Base-by-base conservation (phyloP, 176 grass and related monocot genomes). In the Leersia perrieri region DNA sequence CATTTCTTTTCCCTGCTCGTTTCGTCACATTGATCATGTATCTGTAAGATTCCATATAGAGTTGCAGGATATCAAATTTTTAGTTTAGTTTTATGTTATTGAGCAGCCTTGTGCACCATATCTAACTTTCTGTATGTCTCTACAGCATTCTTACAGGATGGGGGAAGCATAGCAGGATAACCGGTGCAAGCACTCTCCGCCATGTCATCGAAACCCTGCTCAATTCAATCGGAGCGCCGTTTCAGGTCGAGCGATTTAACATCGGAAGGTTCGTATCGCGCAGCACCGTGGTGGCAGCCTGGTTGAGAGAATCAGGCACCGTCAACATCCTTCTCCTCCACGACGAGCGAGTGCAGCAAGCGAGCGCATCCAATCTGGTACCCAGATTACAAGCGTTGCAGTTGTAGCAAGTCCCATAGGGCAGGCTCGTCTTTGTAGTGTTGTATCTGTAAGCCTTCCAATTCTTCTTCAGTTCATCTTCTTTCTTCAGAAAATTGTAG, bases 161-260 rank as follows among this genome's bases (percentile, higher is more conserved):
- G 96, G 96, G 96, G 63, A 99, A 90, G 73, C 96, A 99, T 71
- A 99, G 96, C 88, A 99, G 95, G 84, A 79, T 93, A 45, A 80
- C 93, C 6, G 92, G 96, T 20, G 80, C 92, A 13, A 95, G 96
- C 82, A 93, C 96, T 67, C 90, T 99, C 11, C 84, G 93, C 2
- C 65, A 28, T 27, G 96, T 89, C 55, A 86, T 99, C 15, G 93
- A 93, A 77, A 63, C 84, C 0, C 28, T 99, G 10, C 92, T 99
- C 11, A 66, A 81, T 66, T 92, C 88, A 36, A 93, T 99, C 10
- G 92, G 96, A 78, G 96, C 96, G 14, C 96, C 96, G 1, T 99
- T 99, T 71, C 92, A 87, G 38, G 82, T 91, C 7, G 96, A 99
- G 72, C 88, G 87, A 32, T 99, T 93, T 60, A 99, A 99, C 58